phyloP scores from a whole-genome alignment of 352 stramenopile species.

The Phytophthora idaei region DNA sequence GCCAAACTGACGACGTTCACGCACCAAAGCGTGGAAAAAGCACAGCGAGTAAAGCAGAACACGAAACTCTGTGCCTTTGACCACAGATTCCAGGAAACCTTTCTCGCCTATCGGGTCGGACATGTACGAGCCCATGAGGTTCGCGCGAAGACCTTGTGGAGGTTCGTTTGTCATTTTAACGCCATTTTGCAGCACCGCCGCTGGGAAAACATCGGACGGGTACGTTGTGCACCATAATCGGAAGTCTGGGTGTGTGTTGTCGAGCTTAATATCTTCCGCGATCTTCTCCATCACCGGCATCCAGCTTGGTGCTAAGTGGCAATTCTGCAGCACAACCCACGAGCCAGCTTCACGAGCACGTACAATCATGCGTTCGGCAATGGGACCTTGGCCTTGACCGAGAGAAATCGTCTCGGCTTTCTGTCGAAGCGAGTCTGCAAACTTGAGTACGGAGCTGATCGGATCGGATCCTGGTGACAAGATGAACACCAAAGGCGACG shows the following conservation, averaged over 20 bases:
- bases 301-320: slow-evolving; percentile 90
- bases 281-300: slow-evolving; percentile 95
- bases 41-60: slow-evolving; percentile 90
- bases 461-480: slow-evolving; percentile 91
- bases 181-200: slow-evolving; percentile 94
- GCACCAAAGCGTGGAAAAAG: slow-evolving; percentile 93
- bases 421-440: slow-evolving; percentile 74
- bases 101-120: slow-evolving; percentile 90
- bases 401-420: slow-evolving; percentile 92
- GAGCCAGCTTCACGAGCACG: slow-evolving; percentile 79
- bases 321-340: slow-evolving; percentile 94
- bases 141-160: slow-evolving; percentile 91
- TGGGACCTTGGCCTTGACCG: slow-evolving; percentile 91
- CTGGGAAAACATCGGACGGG: slow-evolving; percentile 92
- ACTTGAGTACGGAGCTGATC: slow-evolving; percentile 91
- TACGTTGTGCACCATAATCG: slow-evolving; percentile 96
- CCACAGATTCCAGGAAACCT: slow-evolving; percentile 87
- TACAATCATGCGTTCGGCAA: slow-evolving; percentile 90
- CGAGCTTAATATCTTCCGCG: slow-evolving; percentile 78
- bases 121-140: slow-evolving; percentile 92
- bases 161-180: slow-evolving; percentile 98
- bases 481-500: slow-evolving; percentile 92
- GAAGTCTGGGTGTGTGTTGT: slow-evolving; percentile 90
- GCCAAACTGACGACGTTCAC: slow-evolving; percentile 93
- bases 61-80: slow-evolving; percentile 84